Base-by-base conservation (phyloP, 495 filamentous ascomycete genomes). In the Penicillium maclennaniae region DNA sequence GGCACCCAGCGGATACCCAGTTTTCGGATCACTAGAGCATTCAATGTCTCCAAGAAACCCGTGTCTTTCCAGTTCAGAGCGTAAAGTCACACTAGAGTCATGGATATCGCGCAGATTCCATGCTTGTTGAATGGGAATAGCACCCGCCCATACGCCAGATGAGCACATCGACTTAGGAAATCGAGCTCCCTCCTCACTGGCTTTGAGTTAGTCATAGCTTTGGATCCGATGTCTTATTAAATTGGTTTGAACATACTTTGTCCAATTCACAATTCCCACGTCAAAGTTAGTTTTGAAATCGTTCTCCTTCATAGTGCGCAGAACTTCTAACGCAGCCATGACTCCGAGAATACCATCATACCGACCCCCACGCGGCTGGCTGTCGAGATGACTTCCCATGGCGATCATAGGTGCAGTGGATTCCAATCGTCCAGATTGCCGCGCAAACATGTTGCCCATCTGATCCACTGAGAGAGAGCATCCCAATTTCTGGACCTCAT, bases 111-210 rank as follows among this genome's bases (percentile, higher is more conserved):
- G 74, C 36, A 83, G 65, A 36, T 73, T 73, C 72, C 85, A 79
- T 0, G 87, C 88, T 27, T 67, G 68, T 31, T 85, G 71, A 14
- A 87, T 66, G 10, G 84, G 69, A 34, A 87, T 83, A 6, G 70
- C 70, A 2, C 78, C 85, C 1, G 85, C 79, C 87, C 87, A 91
- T 2, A 92, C 87, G 4, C 86, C 87, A 4, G 86, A 88, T 1
- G 81, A 74, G 12, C 84, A 70, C 86, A 89, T 89, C n/a, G 82
- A 85, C 8, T 84, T 82, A 0, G 87, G 86, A 51, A 92, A 92
- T 1, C 87, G 80, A 1, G 87, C 87, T 3, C 88, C 87, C 65
- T 91, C 88, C 66, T 90, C 87, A 56, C 69, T 75, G 53, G 53
- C 23, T 28, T 15, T 6, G 8, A 12, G 16, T 51, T 31, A 59